Base-by-base conservation (phyloP, 2,329 filamentous ascomycete species). In the Verticillium zaregamsianum region DNA sequence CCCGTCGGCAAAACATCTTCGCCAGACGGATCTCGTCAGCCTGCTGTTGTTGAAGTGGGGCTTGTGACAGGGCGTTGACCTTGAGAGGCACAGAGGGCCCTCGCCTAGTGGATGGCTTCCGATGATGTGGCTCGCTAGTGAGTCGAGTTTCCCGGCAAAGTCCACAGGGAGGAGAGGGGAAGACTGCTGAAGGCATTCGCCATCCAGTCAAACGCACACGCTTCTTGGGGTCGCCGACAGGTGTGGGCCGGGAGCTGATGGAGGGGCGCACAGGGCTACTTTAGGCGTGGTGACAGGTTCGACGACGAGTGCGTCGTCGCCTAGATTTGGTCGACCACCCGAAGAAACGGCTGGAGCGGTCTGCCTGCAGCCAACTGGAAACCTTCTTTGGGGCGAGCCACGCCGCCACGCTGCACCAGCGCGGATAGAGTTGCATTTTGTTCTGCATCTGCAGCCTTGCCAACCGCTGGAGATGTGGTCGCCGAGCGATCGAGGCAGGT, bases 51-150 rank as follows among this genome's bases (percentile, higher is more conserved):
- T 23, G 20, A 25, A 6, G 20, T 3, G 45, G 20, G 45, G n/a
- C 23, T 14, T 20, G 23, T 28, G n/a, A 8, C 45, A n/a, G 28
- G 45, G 23, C 20, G 45, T 20, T 20, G 45, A 52, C n/a, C 23
- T 52, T 20, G 8, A 52, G 20, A 52, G 20, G 45, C 45, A 12
- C 11, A 4, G 12, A 12, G 9, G 28, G 35, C 39, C 31, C 14
- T 25, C 60, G 8, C 7, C 17, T 20, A 20, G 23, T 8, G 33
- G 54, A 31, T 49, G 63, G 63, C 60, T 57, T 64, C 62, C 52
- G 54, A 55, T 58, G 61, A 55, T 54, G 17, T 23, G 45, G 23
- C 33, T 57, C 40, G 20, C 60, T 52, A 52, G 20, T 25, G 11
- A 52, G 23, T 52, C 23, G 45, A 52, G 11, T 52, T 25, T 52